A percentile compares a stretch with the other conserved stretches of the same genome.
Conservation (phyloP, 345 rosid genomes). For the Trapa bicornis region DNA sequence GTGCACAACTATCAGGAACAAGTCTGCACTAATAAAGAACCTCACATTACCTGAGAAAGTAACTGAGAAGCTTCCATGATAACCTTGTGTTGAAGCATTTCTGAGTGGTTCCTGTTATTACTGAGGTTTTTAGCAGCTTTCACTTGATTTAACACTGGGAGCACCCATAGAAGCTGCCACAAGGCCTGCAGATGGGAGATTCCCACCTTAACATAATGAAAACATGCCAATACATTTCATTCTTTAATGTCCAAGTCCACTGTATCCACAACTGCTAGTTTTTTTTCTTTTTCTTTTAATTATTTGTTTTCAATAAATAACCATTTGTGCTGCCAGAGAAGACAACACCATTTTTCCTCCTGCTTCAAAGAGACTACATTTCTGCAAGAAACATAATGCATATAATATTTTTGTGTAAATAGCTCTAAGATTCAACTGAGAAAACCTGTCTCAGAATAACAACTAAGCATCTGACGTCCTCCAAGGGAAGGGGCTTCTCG, state of each 20-base stretch:
- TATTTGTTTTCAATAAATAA: not conserved
- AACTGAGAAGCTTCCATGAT: constrained; percentile 69
- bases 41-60: constrained; percentile 63
- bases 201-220: not conserved
- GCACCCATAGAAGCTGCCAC: constrained; percentile 91
- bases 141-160: constrained; percentile 37
- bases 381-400: not conserved
- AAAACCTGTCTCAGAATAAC: constrained; percentile 81
- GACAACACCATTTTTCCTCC: not conserved
- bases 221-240: not conserved
- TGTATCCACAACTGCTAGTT: not conserved
- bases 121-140: constrained; percentile 27
- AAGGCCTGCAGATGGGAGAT: constrained; percentile 44
- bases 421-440: too few relatives aligned
- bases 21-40: not conserved
- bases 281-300: too few relatives aligned
- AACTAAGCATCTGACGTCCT: constrained; percentile 63
- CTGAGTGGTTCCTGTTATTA: constrained; percentile 44
- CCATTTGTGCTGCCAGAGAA: not conserved
- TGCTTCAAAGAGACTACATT: not conserved
- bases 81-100: constrained; percentile 56
- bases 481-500: constrained; percentile 75
- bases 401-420: too few relatives aligned
- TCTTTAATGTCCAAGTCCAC: not conserved
- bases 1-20: not conserved